Base-by-base conservation (phyloP, 2,329 filamentous ascomycete species). In the Fusarium marasasianum region DNA sequence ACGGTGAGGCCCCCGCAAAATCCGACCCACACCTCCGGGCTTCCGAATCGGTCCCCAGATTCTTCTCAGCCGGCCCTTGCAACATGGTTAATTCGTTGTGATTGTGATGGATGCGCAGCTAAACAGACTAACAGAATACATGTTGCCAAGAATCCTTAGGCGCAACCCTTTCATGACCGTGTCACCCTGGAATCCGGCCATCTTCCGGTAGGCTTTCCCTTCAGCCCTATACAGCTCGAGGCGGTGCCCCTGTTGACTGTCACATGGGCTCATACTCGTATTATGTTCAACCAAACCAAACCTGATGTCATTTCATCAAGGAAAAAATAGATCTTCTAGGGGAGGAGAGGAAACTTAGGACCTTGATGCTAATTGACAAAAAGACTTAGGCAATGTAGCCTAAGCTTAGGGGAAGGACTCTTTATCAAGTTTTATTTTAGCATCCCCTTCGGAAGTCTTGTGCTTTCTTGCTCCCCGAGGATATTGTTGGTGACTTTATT, bases 181-280 rank as follows among this genome's bases (percentile, higher is more conserved):
- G 60, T 61, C 48, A 62, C 73, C 62, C 69, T 62, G 61, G 31
- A 37, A 17, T 58, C 41, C 76, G 76, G 76, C 44, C 73, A 78
- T 77, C 76, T 78, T 78, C 76, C 76, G 76, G 59, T 64, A 33
- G 24, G 33, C 61, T 50, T 60, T 58, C 29, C 29, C 43, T 63
- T 77, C 73, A 78, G 75, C 76, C 76, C 67, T 77, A 77, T 47
- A 54, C 53, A 58, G 40, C 24, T 59, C 17, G 40, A 66, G 33
- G 47, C 40, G 50, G 44, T 56, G 55, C 63, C 63, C 55, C 55
- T 50, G 53, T 43, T 33, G 38, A 35, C 18, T 35, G 56, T 65
- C 58, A 66, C 66, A 73, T 66, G 58, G 24, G 43, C 26, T 53
- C 35, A 15, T 53, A 14, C 38, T 60, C 26, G 45, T 29, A 51